phyloP scores from a whole-genome alignment of 257 asterid species.

The Parsonsia alboflavescens region DNA sequence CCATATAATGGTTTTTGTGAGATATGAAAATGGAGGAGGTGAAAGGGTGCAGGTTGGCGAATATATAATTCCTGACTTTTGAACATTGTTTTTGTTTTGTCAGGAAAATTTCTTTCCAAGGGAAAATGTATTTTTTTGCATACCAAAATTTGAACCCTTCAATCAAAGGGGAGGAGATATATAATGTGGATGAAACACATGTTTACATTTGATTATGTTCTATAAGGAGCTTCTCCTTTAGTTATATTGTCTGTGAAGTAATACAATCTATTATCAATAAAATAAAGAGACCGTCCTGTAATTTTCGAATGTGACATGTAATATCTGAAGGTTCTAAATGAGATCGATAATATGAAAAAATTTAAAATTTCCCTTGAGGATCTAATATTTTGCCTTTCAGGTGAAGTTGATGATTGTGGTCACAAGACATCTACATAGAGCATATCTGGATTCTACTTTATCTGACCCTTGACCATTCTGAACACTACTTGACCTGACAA shows the following conservation, averaged over 20 bases:
- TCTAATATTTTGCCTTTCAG: not conserved
- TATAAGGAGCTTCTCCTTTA: not conserved
- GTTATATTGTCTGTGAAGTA: not conserved
- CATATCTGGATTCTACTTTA: not conserved
- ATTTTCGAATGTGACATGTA: not conserved
- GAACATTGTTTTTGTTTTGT: not conserved
- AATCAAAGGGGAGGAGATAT: not conserved
- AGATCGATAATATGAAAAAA: not conserved
- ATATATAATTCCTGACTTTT: not conserved
- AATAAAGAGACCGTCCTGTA: not conserved
- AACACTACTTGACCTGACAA: not conserved
- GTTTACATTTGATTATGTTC: not conserved
- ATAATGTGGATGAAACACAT: not conserved
- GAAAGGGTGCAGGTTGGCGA: not conserved
- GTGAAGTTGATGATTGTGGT: not conserved
- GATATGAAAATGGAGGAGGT: not conserved
- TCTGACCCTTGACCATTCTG: not conserved
- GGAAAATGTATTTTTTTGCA: not conserved
- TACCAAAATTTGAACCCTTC: not conserved
- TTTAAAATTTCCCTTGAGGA: not conserved
- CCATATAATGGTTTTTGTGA: not conserved
- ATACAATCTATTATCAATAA: not conserved
- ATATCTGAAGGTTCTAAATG: not conserved
- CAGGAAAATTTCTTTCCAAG: not conserved
- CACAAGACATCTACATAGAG: not conserved